phyloP scores from a whole-genome alignment of 352 stramenopile species.

The Globisporangium parvum region DNA sequence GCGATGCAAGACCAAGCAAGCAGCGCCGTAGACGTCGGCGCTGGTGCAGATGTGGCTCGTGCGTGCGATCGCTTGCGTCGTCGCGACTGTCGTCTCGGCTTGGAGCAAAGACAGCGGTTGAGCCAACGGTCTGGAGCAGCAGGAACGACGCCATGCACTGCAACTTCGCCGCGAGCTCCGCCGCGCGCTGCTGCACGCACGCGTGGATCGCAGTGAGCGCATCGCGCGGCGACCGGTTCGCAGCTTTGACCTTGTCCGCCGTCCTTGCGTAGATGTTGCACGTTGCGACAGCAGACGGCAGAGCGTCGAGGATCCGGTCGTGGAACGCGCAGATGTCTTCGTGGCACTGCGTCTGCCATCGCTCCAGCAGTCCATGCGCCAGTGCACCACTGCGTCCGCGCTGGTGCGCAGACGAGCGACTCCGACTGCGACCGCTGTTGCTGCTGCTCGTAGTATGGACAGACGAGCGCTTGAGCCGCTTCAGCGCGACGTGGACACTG shows the following conservation, averaged over 20 bases:
- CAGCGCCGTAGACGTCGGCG: not conserved
- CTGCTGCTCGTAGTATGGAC: not conserved
- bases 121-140: constrained; percentile 9
- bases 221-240: constrained; percentile 4
- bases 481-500: constrained; percentile 16
- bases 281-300: not conserved
- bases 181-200: not conserved
- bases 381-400: too few species aligned
- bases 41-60: not conserved
- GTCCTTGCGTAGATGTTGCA: constrained; percentile 13
- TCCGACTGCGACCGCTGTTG: not conserved
- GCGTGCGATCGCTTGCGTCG: not conserved
- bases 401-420: not conserved
- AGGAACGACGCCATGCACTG: constrained; percentile 16
- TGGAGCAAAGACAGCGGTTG: not conserved
- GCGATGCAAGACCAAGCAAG: constrained; percentile 2
- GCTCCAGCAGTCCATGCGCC: constrained; percentile 13
- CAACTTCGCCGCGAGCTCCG: not conserved
- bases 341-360: constrained; percentile 28
- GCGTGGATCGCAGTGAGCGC: not conserved
- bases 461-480: constrained; percentile 3
- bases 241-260: constrained; percentile 8
- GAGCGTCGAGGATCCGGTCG: constrained; percentile 2
- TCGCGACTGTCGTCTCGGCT: not conserved
- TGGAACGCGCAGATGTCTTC: constrained; percentile 19